These are phyloP conservation scores for Phytophthora pseudosyringae DNA, from an alignment of 352 stramenopile species.

Conservation along the genomic window DNA sequence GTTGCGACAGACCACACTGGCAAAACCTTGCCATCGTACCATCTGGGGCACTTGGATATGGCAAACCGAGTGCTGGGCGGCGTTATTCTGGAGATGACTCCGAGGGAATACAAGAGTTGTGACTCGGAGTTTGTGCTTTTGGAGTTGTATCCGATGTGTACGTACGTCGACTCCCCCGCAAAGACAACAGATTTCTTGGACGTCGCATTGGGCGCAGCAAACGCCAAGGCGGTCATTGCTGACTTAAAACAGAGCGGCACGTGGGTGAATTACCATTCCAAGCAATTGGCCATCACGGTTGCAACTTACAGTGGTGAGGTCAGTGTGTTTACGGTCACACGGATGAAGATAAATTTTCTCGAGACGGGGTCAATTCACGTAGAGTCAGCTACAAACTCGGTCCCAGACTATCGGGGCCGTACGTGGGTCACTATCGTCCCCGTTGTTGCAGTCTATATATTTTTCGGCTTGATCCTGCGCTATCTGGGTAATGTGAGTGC, in stretches of 20 bases:
- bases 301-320: conserved; percentile 50
- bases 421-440: conserved; percentile 3
- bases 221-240: conserved; percentile 17
- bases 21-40: no score
- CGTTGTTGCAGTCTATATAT: not conserved
- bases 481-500: conserved; percentile 6
- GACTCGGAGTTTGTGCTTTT: not conserved
- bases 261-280: conserved; percentile 40
- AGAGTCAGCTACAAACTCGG: conserved; percentile 16
- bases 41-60: no score
- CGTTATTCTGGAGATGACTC: no score
- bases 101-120: no score
- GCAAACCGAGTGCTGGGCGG: no score
- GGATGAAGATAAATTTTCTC: conserved; percentile 32
- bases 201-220: conserved; percentile 17
- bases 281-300: conserved; percentile 34
- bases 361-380: conserved; percentile 31
- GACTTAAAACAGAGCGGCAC: conserved; percentile 15
- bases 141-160: conserved; percentile 17
- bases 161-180: conserved; percentile 4
- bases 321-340: conserved; percentile 31
- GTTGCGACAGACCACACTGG: no score
- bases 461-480: conserved; percentile 7
- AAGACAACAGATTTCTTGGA: conserved; percentile 21
- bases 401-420: conserved; percentile 1